Evolutionary conservation across 2,329 filamentous ascomycete genomes (phyloP).

Genomic region (Lachnellula subtilissima): DNA sequence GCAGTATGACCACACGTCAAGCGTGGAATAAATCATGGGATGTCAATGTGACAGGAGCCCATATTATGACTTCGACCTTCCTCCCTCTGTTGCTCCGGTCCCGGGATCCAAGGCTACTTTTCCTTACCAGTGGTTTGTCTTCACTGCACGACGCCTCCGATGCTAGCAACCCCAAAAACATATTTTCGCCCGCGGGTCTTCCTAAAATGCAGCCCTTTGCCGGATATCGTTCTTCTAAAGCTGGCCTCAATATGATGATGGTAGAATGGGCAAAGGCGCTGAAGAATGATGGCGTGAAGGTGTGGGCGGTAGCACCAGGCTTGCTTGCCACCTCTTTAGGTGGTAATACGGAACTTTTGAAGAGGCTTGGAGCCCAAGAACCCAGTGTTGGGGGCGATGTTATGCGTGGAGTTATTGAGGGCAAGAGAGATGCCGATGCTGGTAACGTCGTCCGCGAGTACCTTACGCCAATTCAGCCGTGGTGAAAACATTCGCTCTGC

Average conservation of each 20-base stretch:
- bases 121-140: constrained; percentile 40
- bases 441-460: constrained; percentile 32
- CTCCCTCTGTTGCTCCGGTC: constrained; percentile 40
- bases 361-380: constrained; percentile 30
- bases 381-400: constrained; percentile 34
- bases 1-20: constrained; percentile 28
- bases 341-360: constrained; percentile 19
- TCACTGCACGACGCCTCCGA: constrained; percentile 27
- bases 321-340: constrained; percentile 43
- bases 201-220: constrained; percentile 23
- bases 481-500: neutral
- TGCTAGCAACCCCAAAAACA: constrained; percentile 9
- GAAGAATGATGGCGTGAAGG: constrained; percentile 44
- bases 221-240: constrained; percentile 39
- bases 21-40: constrained; percentile 37
- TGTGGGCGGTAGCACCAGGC: constrained; percentile 43
- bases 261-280: constrained; percentile 39
- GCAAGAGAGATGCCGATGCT: constrained; percentile 36
- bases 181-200: constrained; percentile 11
- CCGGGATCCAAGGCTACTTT: constrained; percentile 39
- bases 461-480: neutral
- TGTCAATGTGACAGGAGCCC: constrained; percentile 39
- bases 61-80: constrained; percentile 32
- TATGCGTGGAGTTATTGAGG: constrained; percentile 37
- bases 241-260: constrained; percentile 45